Conservation (phyloP, 2,329 filamentous ascomycete genomes). For the Hypoxylon sp. region DNA sequence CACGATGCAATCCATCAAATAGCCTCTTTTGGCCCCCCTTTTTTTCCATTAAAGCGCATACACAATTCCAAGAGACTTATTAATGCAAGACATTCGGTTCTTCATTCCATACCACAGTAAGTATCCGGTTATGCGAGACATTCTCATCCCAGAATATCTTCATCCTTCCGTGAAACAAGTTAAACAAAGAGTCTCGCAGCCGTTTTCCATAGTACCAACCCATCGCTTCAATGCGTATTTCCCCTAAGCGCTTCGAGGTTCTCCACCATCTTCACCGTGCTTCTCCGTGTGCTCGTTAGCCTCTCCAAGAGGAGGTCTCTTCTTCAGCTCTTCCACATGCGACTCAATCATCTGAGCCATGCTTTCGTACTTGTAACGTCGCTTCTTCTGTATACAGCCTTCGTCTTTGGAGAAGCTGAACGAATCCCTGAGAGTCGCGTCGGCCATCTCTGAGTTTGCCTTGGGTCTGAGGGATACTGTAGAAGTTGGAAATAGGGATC, state of each 20-base stretch:
- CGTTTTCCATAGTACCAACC: neutral
- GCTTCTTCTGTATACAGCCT: constrained; percentile 3
- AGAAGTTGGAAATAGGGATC: constrained; percentile 7
- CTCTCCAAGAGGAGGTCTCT: constrained; percentile 12
- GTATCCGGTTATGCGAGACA: neutral
- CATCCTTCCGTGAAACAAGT: neutral
- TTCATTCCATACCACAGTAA: neutral
- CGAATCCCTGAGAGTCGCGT: neutral
- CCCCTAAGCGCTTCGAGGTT: neutral
- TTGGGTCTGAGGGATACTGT: neutral
- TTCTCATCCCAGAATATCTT: neutral
- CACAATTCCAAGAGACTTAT: neutral
- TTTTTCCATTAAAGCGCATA: constrained; percentile 1
- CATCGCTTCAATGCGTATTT: neutral
- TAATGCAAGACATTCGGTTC: neutral
- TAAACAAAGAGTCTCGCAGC: neutral
- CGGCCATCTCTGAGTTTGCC: neutral
- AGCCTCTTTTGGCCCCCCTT: neutral
- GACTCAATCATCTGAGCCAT: constrained; percentile 23
- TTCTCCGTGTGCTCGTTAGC: neutral
- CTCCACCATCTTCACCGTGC: neutral
- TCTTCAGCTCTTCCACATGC: constrained; percentile 23
- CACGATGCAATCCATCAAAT: neutral
- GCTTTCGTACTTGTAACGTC: constrained; percentile 7
- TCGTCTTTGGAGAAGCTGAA: neutral